These are phyloP conservation scores for Pholiota adiposa DNA, from an alignment of 1,284 basidiomycete species.

Conservation along the genomic window DNA sequence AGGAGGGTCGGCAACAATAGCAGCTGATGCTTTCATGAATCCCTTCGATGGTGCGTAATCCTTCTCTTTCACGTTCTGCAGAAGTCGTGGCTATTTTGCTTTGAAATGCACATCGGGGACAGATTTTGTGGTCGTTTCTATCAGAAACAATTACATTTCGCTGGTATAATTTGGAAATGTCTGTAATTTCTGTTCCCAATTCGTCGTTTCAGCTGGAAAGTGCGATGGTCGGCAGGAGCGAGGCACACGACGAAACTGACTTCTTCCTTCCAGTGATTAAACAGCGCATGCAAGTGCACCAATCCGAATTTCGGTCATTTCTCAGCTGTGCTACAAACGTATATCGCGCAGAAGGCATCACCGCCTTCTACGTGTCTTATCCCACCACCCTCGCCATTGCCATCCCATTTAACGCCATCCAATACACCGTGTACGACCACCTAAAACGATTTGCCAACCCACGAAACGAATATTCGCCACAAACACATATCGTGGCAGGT, in stretches of 20 bases:
- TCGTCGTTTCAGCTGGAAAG: background rate
- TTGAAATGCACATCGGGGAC: too few species aligned
- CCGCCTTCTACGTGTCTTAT: constrained; percentile 98
- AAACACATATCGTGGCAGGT: constrained; percentile 90
- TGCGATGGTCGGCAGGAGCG: background rate
- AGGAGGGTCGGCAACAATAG: constrained; percentile 93
- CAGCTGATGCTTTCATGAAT: constrained; percentile 98
- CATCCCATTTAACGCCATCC: constrained; percentile 97
- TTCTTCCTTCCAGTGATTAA: constrained; percentile 79
- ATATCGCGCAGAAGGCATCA: constrained; percentile 84
- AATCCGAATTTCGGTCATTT: constrained; percentile 89
- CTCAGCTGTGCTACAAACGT: constrained; percentile 83
- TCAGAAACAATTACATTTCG: too few species aligned
- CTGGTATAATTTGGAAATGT: too few species aligned
- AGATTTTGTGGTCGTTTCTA: too few species aligned
- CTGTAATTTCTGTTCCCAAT: too few species aligned
- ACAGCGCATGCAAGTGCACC: constrained; percentile 98
- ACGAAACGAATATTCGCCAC: constrained; percentile 83
- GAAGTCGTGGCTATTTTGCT: background rate
- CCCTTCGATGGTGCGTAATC: constrained; percentile 90
- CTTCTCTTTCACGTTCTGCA: constrained; percentile 1
- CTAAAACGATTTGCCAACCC: constrained; percentile 91
- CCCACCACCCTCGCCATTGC: constrained; percentile 97
- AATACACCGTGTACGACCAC: constrained; percentile 97
- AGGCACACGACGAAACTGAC: constrained; percentile 8